Percentiles rank a stretch among this genome's conserved stretches.
Conservation (phyloP, 768 basidiomycete genomes). For the Gautieria morchelliformis region DNA sequence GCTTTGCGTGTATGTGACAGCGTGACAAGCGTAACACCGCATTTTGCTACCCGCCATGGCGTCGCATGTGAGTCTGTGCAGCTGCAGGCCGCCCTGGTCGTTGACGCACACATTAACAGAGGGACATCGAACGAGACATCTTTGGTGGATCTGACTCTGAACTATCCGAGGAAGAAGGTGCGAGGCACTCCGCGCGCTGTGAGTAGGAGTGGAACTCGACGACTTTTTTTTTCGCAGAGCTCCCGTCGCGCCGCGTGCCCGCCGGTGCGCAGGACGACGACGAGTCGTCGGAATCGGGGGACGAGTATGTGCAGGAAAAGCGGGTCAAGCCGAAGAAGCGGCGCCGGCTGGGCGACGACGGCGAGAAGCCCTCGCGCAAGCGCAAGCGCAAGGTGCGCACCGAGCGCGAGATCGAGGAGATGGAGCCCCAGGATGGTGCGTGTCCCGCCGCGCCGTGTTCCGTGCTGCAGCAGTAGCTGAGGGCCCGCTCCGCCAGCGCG, state of each 20-base stretch:
- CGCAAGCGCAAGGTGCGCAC: slow-evolving; percentile 49
- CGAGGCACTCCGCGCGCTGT: background rate
- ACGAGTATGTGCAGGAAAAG: slow-evolving; percentile 40
- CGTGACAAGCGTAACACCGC: background rate
- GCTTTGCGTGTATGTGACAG: background rate
- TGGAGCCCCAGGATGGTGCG: slow-evolving; percentile 72
- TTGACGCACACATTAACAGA: background rate
- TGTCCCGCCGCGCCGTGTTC: background rate
- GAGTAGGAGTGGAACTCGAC: too few relatives aligned
- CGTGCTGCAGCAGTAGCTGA: slow-evolving; percentile 10
- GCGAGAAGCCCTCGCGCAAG: slow-evolving; percentile 29
- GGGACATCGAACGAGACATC: slow-evolving; percentile 54
- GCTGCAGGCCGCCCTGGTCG: background rate
- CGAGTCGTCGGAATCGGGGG: slow-evolving; percentile 34
- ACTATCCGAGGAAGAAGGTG: slow-evolving; percentile 58
- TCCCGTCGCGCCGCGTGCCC: slow-evolving; percentile 15
- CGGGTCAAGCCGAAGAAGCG: slow-evolving; percentile 20
- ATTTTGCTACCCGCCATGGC: slow-evolving; percentile 2
- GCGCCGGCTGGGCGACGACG: slow-evolving; percentile 27
- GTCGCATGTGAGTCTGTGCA: background rate
- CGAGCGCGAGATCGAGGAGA: slow-evolving; percentile 56
- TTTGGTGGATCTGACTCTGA: slow-evolving; percentile 83
- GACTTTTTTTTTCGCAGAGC: background rate
- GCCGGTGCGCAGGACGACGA: slow-evolving; percentile 26
- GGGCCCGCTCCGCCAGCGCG: slow-evolving; percentile 37